These are phyloP conservation scores for Chlorencoelia australis DNA, from an alignment of 2,329 filamentous ascomycete species.

Conservation along the genomic window DNA sequence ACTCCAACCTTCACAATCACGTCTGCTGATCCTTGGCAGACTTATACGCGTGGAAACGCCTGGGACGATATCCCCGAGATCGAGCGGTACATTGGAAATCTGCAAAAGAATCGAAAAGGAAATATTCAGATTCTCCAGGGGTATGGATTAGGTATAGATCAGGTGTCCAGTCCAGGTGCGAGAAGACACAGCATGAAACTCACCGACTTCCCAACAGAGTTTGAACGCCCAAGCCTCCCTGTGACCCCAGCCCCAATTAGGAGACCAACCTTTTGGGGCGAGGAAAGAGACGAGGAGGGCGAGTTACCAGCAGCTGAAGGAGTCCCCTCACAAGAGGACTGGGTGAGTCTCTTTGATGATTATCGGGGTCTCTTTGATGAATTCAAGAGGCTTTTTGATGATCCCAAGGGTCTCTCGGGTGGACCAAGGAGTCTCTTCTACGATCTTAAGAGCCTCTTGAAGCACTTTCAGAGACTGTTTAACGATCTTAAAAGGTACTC, in stretches of 20 bases:
- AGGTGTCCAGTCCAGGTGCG: conserved; percentile 21
- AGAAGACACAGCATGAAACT: conserved; percentile 49
- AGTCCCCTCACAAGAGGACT: conserved; percentile 79
- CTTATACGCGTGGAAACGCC: conserved; percentile 69
- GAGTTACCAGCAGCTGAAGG: conserved; percentile 68
- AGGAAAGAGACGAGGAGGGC: conserved; percentile 37
- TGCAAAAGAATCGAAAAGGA: conserved; percentile 53
- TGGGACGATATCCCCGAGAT: conserved; percentile 93
- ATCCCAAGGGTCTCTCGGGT: conserved; percentile 1
- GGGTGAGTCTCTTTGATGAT: conserved; percentile 65
- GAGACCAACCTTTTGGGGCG: conserved; percentile 57
- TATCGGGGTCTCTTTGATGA: conserved; percentile 2
- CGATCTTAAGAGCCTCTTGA: conserved; percentile 4
- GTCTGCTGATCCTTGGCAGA: conserved; percentile 56
- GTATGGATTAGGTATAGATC: conserved; percentile 23
- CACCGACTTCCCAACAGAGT: conserved; percentile 77
- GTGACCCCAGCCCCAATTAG: conserved; percentile 80
- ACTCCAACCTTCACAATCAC: conserved; percentile 38
- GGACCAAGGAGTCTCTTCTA: conserved; percentile 1
- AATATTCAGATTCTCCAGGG: conserved; percentile 27
- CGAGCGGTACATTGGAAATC: conserved; percentile 69
- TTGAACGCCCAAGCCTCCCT: conserved; percentile 77
- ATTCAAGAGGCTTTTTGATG: conserved; percentile 4
- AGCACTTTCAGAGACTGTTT: conserved; percentile 2
- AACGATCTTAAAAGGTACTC: conserved; percentile 4